Evolutionary conservation across 768 basidiomycete genomes (phyloP), one percentile per base, ranked within the genome.

Genomic region (Kwoniella pini): DNA sequence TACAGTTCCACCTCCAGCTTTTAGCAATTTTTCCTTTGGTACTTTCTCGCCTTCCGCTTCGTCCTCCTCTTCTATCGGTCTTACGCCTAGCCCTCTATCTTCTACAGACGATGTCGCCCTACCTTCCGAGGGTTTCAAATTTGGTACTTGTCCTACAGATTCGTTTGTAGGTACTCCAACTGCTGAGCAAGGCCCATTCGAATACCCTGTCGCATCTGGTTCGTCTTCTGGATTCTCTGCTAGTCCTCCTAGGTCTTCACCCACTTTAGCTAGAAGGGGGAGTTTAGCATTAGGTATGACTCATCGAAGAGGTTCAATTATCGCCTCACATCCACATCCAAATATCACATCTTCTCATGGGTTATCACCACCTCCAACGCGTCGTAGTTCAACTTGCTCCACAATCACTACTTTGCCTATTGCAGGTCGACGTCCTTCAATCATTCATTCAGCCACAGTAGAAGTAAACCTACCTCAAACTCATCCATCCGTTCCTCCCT

Each of bases 111-210:
- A 60, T 21, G 17, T 57, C 40, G 28, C 56, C 2, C 28, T 64
- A n/a, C 62, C 62, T 22, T 30, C 38, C 21, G 62, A 51, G 9
- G 55, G 60, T 0, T 71, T 68, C 60, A 45, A 62, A 4, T 72
- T 72, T 42, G 70, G 70, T 17, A 57, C 70, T 1, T 72, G 70
- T 26, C 65, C 70, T 12, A 66, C 70, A 12, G 45, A 30, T 5
- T 50, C 65, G 1, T 59, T 70, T 38, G 19, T 67, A 4, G 68
- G 67, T 21, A 76, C 75, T 0, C 75, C 75, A 1, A 65, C 69
- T 12, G 67, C 75, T 12, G 75, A 76, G 49, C 55, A 69, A n/a
- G 75, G 75, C 3, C 56, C 68, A 11, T 76, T 76, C 62, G 75
- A 76, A 38, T 76, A 76, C 49, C 75, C 75, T 26, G 31, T 33